phyloP scores from a whole-genome alignment of 129 eudicot species.

The Apium graveolens region DNA sequence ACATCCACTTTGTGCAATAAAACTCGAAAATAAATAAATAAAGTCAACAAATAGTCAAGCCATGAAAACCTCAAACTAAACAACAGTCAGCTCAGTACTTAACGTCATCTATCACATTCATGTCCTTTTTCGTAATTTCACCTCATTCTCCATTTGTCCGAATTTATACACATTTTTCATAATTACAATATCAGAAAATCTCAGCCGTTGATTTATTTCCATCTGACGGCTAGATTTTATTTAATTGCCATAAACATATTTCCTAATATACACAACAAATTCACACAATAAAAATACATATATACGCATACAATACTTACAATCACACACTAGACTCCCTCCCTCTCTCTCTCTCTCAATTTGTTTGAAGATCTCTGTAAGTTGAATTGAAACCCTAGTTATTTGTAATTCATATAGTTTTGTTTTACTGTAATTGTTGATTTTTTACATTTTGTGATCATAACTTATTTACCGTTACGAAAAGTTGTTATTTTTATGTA shows the following conservation, averaged over 20 bases:
- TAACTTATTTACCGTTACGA: background rate
- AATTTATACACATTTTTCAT: background rate
- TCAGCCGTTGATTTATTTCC: conserved; percentile 1
- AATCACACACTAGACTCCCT: too few species aligned
- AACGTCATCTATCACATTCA: background rate
- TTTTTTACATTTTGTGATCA: conserved; percentile 5
- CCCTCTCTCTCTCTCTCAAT: background rate
- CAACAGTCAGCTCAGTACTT: background rate
- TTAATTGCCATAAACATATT: background rate
- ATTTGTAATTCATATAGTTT: background rate
- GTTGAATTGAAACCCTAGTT: background rate
- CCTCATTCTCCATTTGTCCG: background rate
- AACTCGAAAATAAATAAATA: background rate
- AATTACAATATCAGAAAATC: background rate
- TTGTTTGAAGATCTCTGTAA: background rate
- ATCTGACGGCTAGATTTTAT: conserved; percentile 9
- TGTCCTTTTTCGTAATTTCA: conserved; percentile 11
- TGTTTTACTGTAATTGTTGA: background rate
- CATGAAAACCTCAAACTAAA: background rate
- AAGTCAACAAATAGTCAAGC: background rate
- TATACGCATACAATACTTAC: background rate
- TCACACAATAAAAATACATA: background rate
- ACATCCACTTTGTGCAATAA: too few species aligned
- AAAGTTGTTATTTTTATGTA: too few species aligned
- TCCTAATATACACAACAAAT: background rate